phyloP scores from a whole-genome alignment of 1,139 yeast species.

The Trichomonascaceae sp. region DNA sequence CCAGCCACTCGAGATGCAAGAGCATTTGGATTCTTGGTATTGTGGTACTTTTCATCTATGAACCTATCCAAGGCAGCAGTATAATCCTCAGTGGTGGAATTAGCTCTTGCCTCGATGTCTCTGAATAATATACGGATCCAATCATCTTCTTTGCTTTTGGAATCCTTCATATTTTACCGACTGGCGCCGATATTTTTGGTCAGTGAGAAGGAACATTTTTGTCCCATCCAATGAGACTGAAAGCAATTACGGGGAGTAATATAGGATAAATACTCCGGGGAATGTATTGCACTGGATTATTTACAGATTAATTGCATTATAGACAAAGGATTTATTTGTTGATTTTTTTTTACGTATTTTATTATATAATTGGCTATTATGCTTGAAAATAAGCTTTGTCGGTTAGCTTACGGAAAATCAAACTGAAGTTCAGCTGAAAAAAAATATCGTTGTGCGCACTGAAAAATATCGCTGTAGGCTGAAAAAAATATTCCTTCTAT shows the following conservation, averaged over 20 bases:
- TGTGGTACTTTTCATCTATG: constrained; percentile 25
- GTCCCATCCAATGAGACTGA: background rate
- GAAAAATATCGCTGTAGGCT: too few species aligned
- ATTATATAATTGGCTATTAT: background rate
- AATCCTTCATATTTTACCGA: background rate
- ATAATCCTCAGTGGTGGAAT: background rate
- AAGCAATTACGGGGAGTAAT: background rate
- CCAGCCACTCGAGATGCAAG: constrained; percentile 51
- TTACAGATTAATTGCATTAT: background rate
- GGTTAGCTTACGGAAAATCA: background rate
- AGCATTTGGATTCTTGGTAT: constrained; percentile 58
- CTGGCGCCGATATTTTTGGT: background rate
- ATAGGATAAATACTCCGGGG: too few species aligned
- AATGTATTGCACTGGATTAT: too few species aligned
- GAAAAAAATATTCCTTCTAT: background rate
- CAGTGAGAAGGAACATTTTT: background rate
- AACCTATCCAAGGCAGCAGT: constrained; percentile 8
- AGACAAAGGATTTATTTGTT: too few species aligned
- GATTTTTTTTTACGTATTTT: background rate
- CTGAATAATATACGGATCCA: constrained; percentile 5
- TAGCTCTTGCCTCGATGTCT: constrained; percentile 4
- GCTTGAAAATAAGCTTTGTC: background rate
- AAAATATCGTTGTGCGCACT: too few species aligned
- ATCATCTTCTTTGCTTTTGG: background rate
- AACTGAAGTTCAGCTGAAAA: background rate